Conservation (phyloP, 2,329 filamentous ascomycete genomes). For the Fusarium fracticaudum region DNA sequence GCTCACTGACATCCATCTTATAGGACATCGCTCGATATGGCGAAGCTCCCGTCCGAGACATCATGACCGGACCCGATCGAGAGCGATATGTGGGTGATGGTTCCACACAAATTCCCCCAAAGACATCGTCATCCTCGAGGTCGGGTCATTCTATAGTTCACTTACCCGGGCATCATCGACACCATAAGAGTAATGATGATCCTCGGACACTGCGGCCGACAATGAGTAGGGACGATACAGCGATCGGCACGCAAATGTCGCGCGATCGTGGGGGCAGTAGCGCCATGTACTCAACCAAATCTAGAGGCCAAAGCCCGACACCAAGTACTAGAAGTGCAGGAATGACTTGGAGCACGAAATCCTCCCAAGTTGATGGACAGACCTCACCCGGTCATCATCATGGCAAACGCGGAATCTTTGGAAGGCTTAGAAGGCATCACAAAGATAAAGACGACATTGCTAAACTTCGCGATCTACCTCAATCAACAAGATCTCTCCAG, state of each 20-base stretch:
- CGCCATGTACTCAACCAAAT: constrained; percentile 57
- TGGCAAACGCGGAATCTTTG: constrained; percentile 61
- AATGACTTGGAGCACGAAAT: constrained; percentile 56
- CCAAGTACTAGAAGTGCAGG: constrained; percentile 74
- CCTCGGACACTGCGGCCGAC: constrained; percentile 74
- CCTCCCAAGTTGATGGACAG: constrained; percentile 62
- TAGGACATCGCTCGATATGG: constrained; percentile 81
- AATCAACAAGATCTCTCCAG: constrained; percentile 63
- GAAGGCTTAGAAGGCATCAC: constrained; percentile 60
- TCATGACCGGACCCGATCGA: constrained; percentile 74
- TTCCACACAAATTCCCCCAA: constrained; percentile 60
- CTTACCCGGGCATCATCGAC: constrained; percentile 71
- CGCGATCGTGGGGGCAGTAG: constrained; percentile 62
- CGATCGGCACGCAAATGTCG: constrained; percentile 54
- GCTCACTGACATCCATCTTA: constrained; percentile 36
- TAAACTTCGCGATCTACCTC: constrained; percentile 59
- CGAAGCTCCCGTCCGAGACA: constrained; percentile 78
- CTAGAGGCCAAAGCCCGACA: constrained; percentile 82
- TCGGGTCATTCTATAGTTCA: constrained; percentile 70
- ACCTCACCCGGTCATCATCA: constrained; percentile 67
- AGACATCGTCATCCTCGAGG: constrained; percentile 70
- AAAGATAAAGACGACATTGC: constrained; percentile 61
- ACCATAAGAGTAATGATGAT: constrained; percentile 77
- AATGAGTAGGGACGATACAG: constrained; percentile 79
- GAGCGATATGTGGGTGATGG: constrained; percentile 69